Evolutionary conservation across 2,329 filamentous ascomycete species (phyloP).

Genomic region (Trichoderma oligosporum): DNA sequence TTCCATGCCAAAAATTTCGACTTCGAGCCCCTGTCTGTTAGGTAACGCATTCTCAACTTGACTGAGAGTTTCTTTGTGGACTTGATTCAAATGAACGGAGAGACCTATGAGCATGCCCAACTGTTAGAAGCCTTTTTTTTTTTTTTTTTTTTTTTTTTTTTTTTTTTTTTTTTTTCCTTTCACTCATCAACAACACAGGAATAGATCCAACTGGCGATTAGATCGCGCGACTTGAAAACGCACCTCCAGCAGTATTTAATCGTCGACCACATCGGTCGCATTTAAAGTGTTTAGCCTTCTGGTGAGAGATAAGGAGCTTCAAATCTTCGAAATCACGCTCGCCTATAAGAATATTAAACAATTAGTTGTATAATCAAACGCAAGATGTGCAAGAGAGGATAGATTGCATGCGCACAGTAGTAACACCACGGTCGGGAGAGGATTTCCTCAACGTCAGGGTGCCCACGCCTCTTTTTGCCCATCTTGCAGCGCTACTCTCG

Average conservation of each 20-base stretch:
- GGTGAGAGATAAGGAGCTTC: conserved; percentile 93
- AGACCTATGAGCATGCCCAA: conserved; percentile 58
- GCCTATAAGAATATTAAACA: conserved; percentile 40
- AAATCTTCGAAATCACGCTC: conserved; percentile 97
- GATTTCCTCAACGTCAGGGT: conserved; percentile 83
- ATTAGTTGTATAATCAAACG: conserved; percentile 25
- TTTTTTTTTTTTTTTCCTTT: too few relatives aligned
- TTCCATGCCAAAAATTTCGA: conserved; percentile 98
- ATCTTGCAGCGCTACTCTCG: conserved; percentile 42
- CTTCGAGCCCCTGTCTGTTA: conserved; percentile 77
- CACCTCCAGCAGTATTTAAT: conserved; percentile 92
- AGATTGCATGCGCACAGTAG: conserved; percentile 62
- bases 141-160: too few relatives aligned
- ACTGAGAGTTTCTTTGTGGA: conserved; percentile 88
- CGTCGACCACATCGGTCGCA: conserved; percentile 86
- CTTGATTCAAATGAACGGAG: conserved; percentile 95
- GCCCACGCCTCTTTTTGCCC: conserved; percentile 87
- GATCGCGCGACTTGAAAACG: conserved; percentile 26
- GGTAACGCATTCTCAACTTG: conserved; percentile 89
- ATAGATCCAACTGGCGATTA: not conserved
- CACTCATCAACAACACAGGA: not conserved
- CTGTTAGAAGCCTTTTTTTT: not conserved
- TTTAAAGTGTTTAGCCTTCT: conserved; percentile 99
- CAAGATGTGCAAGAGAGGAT: not conserved
- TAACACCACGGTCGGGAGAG: conserved; percentile 92